phyloP scores from a whole-genome alignment of 257 asterid species.

The Solanum pennellii region DNA sequence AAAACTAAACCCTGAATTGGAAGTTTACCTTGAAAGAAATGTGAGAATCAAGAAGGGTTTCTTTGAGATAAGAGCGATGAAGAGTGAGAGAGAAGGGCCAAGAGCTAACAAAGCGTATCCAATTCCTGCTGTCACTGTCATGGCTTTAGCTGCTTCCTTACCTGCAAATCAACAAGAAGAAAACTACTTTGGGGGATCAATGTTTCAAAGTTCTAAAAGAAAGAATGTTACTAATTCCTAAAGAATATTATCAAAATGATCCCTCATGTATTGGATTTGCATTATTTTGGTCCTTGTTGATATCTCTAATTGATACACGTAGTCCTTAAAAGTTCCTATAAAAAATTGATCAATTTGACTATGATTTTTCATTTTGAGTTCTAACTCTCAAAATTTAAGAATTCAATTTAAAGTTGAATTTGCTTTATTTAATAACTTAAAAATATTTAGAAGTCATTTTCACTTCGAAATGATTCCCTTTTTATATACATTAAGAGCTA shows the following conservation, averaged over 20 bases:
- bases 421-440: too few species aligned
- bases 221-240: not conserved
- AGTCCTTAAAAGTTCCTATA: too few species aligned
- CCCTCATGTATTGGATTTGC: not conserved
- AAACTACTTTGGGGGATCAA: not conserved
- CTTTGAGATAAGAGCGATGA: slow-evolving; percentile 55
- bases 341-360: too few species aligned
- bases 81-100: slow-evolving; percentile 84
- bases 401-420: too few species aligned
- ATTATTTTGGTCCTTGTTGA: too few species aligned
- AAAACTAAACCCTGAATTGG: not conserved
- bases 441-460: too few species aligned
- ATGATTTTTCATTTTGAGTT: too few species aligned
- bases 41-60: slow-evolving; percentile 87
- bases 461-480: too few species aligned
- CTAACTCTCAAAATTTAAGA: too few species aligned
- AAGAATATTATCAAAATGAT: not conserved
- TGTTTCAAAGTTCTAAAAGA: not conserved
- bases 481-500: too few species aligned
- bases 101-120: slow-evolving; percentile 69
- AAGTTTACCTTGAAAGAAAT: slow-evolving; percentile 62
- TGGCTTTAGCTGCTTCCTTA: slow-evolving; percentile 6
- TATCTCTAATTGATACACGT: too few species aligned
- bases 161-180: not conserved
- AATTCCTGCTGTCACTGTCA: slow-evolving; percentile 83